phyloP scores from a whole-genome alignment of 805 yeast genomes.

The Candida sithepensis region DNA sequence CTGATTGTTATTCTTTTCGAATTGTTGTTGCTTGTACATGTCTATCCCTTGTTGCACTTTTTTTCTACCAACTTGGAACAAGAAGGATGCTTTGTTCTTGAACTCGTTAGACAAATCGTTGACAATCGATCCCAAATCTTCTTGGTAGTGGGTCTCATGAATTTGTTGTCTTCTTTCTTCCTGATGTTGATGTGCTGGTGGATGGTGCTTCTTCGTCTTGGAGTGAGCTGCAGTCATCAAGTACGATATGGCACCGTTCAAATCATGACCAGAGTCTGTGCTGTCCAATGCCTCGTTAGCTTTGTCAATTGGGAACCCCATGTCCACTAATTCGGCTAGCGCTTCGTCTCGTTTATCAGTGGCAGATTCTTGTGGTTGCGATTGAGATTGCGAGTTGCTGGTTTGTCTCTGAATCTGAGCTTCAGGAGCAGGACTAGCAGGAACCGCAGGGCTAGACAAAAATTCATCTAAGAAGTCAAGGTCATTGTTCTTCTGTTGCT shows the following conservation, averaged over 20 bases:
- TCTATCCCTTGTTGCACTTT: conserved; percentile 62
- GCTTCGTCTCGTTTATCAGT: conserved; percentile 39
- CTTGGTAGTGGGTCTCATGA: conserved; percentile 12
- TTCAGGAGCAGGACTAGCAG: not conserved
- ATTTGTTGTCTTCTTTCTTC: not conserved
- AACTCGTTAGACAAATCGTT: conserved; percentile 55
- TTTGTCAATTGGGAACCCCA: conserved; percentile 67
- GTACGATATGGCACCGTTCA: conserved; percentile 62
- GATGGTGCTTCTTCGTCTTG: conserved; percentile 15
- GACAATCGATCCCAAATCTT: conserved; percentile 39
- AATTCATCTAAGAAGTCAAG: conserved; percentile 3
- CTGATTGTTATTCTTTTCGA: conserved; percentile 29
- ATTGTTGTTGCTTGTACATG: conserved; percentile 42
- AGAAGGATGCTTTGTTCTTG: conserved; percentile 54
- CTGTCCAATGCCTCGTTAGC: conserved; percentile 57
- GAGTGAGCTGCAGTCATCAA: conserved; percentile 60
- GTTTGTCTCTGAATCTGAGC: not conserved
- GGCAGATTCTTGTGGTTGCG: not conserved
- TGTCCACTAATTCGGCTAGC: conserved; percentile 69
- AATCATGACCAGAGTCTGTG: conserved; percentile 49
- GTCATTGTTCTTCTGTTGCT: not conserved
- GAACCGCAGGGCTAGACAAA: conserved; percentile 1
- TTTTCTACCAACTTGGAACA: conserved; percentile 56
- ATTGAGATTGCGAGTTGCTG: not conserved
- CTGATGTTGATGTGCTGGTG: not conserved